Evolutionary conservation across 768 basidiomycete genomes (phyloP).

Genomic region (Clathrus columnatus): DNA sequence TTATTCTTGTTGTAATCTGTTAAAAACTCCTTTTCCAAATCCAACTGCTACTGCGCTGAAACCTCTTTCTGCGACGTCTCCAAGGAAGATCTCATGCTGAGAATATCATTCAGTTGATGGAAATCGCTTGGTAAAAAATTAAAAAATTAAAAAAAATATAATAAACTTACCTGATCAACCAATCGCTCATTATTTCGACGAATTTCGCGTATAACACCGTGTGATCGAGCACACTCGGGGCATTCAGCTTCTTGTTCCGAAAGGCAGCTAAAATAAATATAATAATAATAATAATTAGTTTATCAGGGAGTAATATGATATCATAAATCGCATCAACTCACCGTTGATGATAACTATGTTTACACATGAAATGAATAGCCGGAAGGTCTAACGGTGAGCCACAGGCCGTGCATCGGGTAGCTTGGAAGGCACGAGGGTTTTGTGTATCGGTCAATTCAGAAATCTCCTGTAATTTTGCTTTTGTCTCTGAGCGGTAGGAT

Average conservation of each 20-base stretch:
- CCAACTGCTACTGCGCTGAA: constrained; percentile 64
- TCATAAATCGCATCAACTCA: constrained; percentile 24
- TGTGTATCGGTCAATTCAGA: constrained; percentile 69
- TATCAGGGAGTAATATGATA: background rate
- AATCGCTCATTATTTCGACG: constrained; percentile 76
- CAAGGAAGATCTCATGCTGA: constrained; percentile 62
- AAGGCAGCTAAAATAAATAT: constrained; percentile 53
- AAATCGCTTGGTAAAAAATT: background rate
- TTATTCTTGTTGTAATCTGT: constrained; percentile 12
- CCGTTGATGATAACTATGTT: constrained; percentile 95
- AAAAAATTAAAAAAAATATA: background rate
- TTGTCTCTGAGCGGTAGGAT: constrained; percentile 86
- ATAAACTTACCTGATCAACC: constrained; percentile 44
- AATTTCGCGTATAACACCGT: constrained; percentile 86
- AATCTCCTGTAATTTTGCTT: constrained; percentile 70
- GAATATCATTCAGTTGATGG: background rate
- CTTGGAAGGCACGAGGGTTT: constrained; percentile 84
- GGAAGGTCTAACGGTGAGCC: constrained; percentile 87
- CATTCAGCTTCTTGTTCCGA: constrained; percentile 86
- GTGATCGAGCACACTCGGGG: constrained; percentile 78
- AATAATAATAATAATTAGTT: background rate
- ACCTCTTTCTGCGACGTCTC: constrained; percentile 62
- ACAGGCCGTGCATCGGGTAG: constrained; percentile 87
- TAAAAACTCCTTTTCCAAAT: constrained; percentile 59
- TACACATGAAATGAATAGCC: constrained; percentile 95